Conservation (phyloP, 371 early-diverging fungal genomes). For the Blyttiomyces sp. region DNA sequence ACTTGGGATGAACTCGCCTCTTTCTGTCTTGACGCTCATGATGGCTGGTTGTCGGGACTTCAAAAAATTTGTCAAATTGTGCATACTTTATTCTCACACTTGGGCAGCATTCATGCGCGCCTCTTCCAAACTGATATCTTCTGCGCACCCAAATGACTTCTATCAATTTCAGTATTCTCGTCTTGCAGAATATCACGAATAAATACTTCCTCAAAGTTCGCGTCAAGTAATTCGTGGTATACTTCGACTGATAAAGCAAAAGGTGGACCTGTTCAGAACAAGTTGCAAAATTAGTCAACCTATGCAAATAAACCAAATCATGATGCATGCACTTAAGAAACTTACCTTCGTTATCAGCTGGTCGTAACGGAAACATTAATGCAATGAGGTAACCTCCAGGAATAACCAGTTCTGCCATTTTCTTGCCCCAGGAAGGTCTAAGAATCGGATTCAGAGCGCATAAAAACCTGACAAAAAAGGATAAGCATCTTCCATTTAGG, state of each 20-base stretch:
- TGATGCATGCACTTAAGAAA: neutral
- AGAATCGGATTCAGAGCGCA: slow-evolving; percentile 75
- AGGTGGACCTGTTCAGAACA: slow-evolving; percentile 29
- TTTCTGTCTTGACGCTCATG: too few relatives aligned
- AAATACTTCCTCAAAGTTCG: slow-evolving; percentile 19
- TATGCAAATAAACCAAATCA: neutral
- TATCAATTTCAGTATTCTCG: neutral
- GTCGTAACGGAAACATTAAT: slow-evolving; percentile 68
- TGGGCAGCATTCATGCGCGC: too few relatives aligned
- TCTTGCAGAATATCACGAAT: slow-evolving; percentile 13
- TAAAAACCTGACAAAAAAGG: slow-evolving; percentile 53
- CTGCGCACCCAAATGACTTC: neutral
- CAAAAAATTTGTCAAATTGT: too few relatives aligned
- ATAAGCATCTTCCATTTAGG: neutral
- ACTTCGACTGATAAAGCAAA: slow-evolving; percentile 28
- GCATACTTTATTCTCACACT: too few relatives aligned
- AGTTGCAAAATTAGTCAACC: neutral
- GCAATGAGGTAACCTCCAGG: slow-evolving; percentile 77
- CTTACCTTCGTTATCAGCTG: slow-evolving; percentile 23
- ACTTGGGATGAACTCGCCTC: too few relatives aligned
- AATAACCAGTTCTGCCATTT: slow-evolving; percentile 65
- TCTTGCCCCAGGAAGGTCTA: slow-evolving; percentile 66
- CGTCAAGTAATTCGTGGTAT: slow-evolving; percentile 18
- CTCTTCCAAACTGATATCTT: slow-evolving; percentile 28
- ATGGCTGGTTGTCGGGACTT: too few relatives aligned